Conservation (phyloP, 2,329 filamentous ascomycete species). For the Aaosphaeria pasadenensis region DNA sequence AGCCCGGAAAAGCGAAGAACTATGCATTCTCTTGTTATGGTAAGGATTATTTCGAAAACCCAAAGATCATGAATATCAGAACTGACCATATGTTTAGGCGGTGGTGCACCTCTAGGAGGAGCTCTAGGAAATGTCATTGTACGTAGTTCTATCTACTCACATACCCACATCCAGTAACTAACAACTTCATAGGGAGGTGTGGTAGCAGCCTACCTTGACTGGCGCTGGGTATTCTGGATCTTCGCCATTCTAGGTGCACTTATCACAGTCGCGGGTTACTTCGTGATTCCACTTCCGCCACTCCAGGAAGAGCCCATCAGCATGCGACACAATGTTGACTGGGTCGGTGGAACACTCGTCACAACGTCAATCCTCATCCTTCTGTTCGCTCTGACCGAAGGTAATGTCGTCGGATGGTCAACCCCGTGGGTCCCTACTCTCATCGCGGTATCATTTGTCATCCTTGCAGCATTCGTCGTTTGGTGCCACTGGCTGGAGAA, state of each 20-base stretch:
- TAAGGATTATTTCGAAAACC: background rate
- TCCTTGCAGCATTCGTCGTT: conserved; percentile 55
- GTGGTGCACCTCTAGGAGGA: conserved; percentile 62
- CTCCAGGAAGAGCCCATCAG: conserved; percentile 22
- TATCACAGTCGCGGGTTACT: conserved; percentile 55
- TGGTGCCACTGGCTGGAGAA: conserved; percentile 63
- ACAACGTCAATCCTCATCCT: conserved; percentile 61
- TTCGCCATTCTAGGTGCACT: conserved; percentile 58
- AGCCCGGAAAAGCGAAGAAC: conserved; percentile 66
- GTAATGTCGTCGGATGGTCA: conserved; percentile 66
- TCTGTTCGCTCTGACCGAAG: conserved; percentile 66
- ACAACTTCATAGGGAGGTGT: conserved; percentile 48
- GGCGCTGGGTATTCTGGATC: conserved; percentile 48
- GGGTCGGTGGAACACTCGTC: conserved; percentile 63
- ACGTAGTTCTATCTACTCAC: background rate
- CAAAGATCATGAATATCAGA: background rate
- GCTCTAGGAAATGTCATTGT: conserved; percentile 62
- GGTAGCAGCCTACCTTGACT: conserved; percentile 54
- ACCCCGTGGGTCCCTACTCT: conserved; percentile 61
- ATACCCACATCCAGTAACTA: background rate
- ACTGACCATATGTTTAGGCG: conserved; percentile 29
- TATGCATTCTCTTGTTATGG: conserved; percentile 65
- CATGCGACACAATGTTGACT: conserved; percentile 57
- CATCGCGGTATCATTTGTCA: conserved; percentile 56
- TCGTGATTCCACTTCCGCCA: conserved; percentile 57